phyloP scores from a whole-genome alignment of 768 basidiomycete genomes.

The Cystobasidium ongulense region DNA sequence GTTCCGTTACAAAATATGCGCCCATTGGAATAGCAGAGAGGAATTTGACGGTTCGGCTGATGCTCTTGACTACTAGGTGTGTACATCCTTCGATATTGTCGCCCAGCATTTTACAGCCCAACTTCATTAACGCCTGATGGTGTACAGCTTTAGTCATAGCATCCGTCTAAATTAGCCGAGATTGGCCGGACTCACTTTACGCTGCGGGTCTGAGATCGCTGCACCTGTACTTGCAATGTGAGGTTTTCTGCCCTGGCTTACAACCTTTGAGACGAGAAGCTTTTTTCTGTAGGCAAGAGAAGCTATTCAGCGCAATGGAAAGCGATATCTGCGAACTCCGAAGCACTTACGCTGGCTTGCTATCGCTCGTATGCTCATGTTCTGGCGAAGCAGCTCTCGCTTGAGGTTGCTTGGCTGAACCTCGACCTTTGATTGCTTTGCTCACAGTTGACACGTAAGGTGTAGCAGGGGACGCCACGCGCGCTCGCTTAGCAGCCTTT shows the following conservation, averaged over 20 bases:
- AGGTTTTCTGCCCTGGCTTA: constrained; percentile 40
- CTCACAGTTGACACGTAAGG: constrained; percentile 14
- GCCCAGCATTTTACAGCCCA: constrained; percentile 59
- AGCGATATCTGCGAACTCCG: neutral
- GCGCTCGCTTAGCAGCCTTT: constrained; percentile 1
- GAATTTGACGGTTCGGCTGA: constrained; percentile 82
- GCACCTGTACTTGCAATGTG: constrained; percentile 65
- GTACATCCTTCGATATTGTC: constrained; percentile 63
- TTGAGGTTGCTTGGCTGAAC: neutral
- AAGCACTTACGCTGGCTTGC: constrained; percentile 24
- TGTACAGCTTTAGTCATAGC: neutral
- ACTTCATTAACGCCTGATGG: constrained; percentile 54
- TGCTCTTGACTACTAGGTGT: constrained; percentile 61
- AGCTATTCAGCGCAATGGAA: neutral
- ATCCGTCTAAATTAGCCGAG: neutral
- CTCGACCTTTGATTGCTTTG: constrained; percentile 16
- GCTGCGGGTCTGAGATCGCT: constrained; percentile 43
- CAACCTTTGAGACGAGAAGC: constrained; percentile 10
- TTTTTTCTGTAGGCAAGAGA: neutral
- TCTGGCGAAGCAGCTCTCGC: neutral
- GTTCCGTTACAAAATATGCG: constrained; percentile 57
- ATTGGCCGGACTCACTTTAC: neutral
- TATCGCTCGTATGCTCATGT: constrained; percentile 11
- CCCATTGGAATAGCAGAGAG: constrained; percentile 62
- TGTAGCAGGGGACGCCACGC: constrained; percentile 10